Conservation (phyloP, 1,284 basidiomycete genomes). For the Ceratobasidium sp. region DNA sequence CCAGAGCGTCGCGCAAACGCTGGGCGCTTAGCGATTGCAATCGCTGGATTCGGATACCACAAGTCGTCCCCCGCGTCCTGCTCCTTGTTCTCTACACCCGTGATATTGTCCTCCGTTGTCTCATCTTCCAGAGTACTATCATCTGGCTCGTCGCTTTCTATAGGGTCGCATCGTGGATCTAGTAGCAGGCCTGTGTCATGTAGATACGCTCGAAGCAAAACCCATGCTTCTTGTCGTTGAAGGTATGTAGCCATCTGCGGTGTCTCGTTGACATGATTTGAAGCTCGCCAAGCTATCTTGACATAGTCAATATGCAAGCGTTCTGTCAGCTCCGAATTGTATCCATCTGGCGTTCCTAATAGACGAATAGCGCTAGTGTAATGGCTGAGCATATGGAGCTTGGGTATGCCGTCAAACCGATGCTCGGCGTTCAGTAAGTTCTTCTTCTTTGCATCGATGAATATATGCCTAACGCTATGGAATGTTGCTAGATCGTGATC, state of each 20-base stretch:
- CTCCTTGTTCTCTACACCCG: neutral
- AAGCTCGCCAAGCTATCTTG: neutral
- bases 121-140: neutral
- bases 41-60: neutral
- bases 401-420: slow-evolving; percentile 28
- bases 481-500: neutral
- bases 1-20: neutral
- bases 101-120: neutral
- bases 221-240: neutral
- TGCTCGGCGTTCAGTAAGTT: neutral
- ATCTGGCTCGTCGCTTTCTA: neutral
- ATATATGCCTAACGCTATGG: neutral
- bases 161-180: neutral
- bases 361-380: neutral
- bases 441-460: neutral
- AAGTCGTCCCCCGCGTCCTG: neutral
- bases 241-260: neutral
- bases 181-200: neutral
- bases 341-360: neutral
- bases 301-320: slow-evolving; percentile 13
- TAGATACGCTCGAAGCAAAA: neutral
- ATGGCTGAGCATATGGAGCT: slow-evolving; percentile 42
- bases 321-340: slow-evolving; percentile 1
- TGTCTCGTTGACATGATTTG: neutral
- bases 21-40: slow-evolving; percentile 23